These are phyloP conservation scores for Talaromyces wortmannii DNA, from an alignment of 495 filamentous ascomycete genomes.

Conservation along the genomic window DNA sequence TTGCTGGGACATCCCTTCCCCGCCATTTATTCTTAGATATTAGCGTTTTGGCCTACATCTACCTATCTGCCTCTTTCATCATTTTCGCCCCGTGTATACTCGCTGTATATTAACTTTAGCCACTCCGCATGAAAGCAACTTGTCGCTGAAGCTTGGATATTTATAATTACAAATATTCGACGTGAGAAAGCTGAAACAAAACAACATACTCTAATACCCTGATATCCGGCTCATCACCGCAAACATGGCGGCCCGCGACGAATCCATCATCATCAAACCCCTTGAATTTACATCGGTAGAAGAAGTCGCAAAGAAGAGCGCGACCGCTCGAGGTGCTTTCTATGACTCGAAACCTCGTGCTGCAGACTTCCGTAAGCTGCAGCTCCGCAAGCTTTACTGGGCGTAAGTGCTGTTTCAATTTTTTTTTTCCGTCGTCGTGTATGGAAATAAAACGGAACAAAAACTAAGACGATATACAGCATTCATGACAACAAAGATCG, in stretches of 20 bases:
- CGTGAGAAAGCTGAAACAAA: no score
- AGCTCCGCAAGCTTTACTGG: conserved; percentile 94
- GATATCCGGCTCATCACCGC: neutral
- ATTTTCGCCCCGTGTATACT: no score
- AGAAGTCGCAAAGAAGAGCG: conserved; percentile 52
- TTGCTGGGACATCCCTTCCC: no score
- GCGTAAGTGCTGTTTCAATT: conserved; percentile 40
- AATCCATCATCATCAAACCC: conserved; percentile 31
- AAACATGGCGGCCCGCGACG: conserved; percentile 21
- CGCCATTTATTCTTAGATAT: no score
- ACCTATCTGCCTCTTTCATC: no score
- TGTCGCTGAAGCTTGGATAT: no score
- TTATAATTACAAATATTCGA: no score
- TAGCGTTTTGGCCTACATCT: no score
- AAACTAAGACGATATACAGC: conserved; percentile 20
- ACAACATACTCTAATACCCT: no score
- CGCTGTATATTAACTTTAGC: no score
- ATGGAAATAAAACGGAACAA: no score
- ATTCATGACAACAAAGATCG: conserved; percentile 67
- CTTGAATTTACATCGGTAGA: conserved; percentile 63
- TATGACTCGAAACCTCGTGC: conserved; percentile 72
- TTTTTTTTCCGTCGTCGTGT: neutral
- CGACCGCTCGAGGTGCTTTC: conserved; percentile 56
- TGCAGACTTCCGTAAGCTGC: conserved; percentile 70
- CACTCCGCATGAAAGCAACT: no score